Percentiles rank a stretch among this genome's conserved stretches.
Evolutionary conservation across 2,329 filamentous ascomycete genomes (phyloP).

Genomic region (Ascochyta fabae): DNA sequence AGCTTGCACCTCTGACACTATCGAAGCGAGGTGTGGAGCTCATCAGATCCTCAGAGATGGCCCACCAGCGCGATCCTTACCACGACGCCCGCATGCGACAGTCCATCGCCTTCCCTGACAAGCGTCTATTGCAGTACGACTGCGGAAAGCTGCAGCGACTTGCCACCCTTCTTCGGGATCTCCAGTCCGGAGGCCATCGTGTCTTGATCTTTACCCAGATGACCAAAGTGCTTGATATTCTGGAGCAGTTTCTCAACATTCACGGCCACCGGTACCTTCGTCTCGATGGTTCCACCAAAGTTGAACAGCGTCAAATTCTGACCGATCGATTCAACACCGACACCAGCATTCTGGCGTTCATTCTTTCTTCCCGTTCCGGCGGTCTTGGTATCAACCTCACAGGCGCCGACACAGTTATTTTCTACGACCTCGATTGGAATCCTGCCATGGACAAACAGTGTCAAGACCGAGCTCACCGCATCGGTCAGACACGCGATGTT

Average conservation of each 20-base stretch:
- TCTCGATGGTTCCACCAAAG: constrained; percentile 93
- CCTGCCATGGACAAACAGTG: constrained; percentile 99
- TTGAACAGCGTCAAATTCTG: constrained; percentile 92
- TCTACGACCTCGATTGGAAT: constrained; percentile 99
- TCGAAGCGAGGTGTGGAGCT: constrained; percentile 63
- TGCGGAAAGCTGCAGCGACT: constrained; percentile 94
- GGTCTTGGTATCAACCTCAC: constrained; percentile 96
- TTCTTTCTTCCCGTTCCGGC: constrained; percentile 91
- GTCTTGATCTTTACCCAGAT: constrained; percentile 99
- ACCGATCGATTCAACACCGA: constrained; percentile 98
- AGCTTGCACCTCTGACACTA: constrained; percentile 71
- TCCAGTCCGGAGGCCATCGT: constrained; percentile 89
- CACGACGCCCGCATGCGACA: constrained; percentile 91
- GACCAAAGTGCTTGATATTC: constrained; percentile 96
- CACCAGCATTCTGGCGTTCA: constrained; percentile 89
- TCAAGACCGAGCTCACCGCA: constrained; percentile 95
- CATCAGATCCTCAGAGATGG: constrained; percentile 62
- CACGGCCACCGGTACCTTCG: constrained; percentile 97
- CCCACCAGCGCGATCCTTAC: constrained; percentile 75
- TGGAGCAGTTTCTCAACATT: constrained; percentile 97
- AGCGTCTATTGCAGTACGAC: constrained; percentile 94
- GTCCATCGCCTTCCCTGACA: constrained; percentile 96
- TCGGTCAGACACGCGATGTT: constrained; percentile 95
- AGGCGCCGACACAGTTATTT: constrained; percentile 96
- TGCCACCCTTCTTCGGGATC: constrained; percentile 80